These are phyloP conservation scores for Neurospora sp. DNA, from an alignment of 495 filamentous ascomycete species.

Conservation along the genomic window DNA sequence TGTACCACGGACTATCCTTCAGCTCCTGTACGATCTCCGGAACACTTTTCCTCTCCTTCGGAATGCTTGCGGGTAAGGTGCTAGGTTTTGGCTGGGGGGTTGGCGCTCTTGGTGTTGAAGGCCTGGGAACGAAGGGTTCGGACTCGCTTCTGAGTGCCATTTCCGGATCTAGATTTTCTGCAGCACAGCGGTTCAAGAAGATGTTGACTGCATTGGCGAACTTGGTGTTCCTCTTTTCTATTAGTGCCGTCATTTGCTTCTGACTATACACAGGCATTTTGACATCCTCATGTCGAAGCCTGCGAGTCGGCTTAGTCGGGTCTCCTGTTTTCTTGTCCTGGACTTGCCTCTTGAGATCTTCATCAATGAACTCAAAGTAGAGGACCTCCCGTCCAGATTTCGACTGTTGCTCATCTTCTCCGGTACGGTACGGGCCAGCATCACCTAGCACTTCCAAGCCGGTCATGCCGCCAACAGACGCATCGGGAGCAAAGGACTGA, in stretches of 20 bases:
- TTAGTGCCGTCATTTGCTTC: slow-evolving; percentile 80
- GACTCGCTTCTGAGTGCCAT: slow-evolving; percentile 47
- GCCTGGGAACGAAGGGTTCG: slow-evolving; percentile 37
- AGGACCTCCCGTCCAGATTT: slow-evolving; percentile 52
- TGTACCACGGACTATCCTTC: slow-evolving; percentile 75
- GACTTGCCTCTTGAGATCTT: slow-evolving; percentile 76
- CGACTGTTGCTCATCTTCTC: slow-evolving; percentile 16
- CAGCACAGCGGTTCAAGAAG: slow-evolving; percentile 66
- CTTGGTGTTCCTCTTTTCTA: slow-evolving; percentile 84
- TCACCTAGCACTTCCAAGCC: slow-evolving; percentile 30
- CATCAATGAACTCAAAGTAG: slow-evolving; percentile 88
- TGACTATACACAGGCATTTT: slow-evolving; percentile 93
- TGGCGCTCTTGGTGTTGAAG: slow-evolving; percentile 11
- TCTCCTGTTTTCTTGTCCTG: slow-evolving; percentile 61
- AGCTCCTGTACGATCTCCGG: slow-evolving; percentile 80
- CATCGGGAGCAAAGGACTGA: slow-evolving; percentile 33
- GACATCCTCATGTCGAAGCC: slow-evolving; percentile 64
- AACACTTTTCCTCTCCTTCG: slow-evolving; percentile 71
- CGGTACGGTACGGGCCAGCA: background rate
- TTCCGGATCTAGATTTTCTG: slow-evolving; percentile 56
- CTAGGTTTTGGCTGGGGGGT: slow-evolving; percentile 21
- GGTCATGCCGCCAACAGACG: slow-evolving; percentile 38
- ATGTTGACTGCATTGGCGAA: slow-evolving; percentile 67
- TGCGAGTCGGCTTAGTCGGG: slow-evolving; percentile 50
- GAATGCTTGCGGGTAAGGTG: slow-evolving; percentile 57